A percentile compares a stretch with the other conserved stretches of the same genome.
Evolutionary conservation across 768 basidiomycete genomes (phyloP).

Genomic region (Pulveroboletus sp.): DNA sequence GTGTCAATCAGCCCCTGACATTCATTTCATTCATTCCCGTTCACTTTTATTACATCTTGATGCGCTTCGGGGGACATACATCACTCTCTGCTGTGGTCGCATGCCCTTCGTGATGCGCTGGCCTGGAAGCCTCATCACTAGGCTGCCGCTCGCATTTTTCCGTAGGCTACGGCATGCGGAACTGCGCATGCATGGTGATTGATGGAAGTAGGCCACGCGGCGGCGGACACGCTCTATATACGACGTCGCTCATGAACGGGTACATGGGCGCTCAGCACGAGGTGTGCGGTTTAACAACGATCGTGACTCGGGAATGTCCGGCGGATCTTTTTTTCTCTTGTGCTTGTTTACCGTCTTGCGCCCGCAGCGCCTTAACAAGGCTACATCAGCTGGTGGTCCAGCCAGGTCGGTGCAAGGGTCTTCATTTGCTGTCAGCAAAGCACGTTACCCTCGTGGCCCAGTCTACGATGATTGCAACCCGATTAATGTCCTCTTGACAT

Average conservation of each 20-base stretch:
- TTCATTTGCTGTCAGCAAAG: slow-evolving; percentile 11
- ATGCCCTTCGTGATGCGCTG: slow-evolving; percentile 10
- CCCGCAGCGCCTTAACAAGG: slow-evolving; percentile 15
- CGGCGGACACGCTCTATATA: slow-evolving; percentile 20
- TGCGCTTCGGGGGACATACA: slow-evolving; percentile 7
- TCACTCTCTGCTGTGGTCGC: slow-evolving; percentile 4
- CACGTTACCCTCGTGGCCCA: slow-evolving; percentile 19
- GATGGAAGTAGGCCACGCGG: slow-evolving; percentile 24
- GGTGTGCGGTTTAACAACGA: slow-evolving; percentile 16
- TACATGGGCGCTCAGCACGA: slow-evolving; percentile 17
- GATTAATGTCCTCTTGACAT: slow-evolving; percentile 10
- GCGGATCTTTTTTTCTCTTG: slow-evolving; percentile 18
- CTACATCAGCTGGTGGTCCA: slow-evolving; percentile 10
- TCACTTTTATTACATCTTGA: slow-evolving; percentile 10
- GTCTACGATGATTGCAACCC: slow-evolving; percentile 5
- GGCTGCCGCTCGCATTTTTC: slow-evolving; percentile 20
- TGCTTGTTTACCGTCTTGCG: slow-evolving; percentile 14
- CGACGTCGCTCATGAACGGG: slow-evolving; percentile 11
- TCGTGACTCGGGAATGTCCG: slow-evolving; percentile 21
- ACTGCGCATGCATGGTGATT: slow-evolving; percentile 26
- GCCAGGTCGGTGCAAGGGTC: slow-evolving; percentile 12
- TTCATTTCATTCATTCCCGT: slow-evolving; percentile 5
- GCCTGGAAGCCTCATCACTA: slow-evolving; percentile 11
- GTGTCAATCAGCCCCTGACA: slow-evolving; percentile 5
- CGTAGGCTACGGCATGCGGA: slow-evolving; percentile 24